phyloP scores from a whole-genome alignment of 2,329 filamentous ascomycete genomes.

The Sarocladium oryzae region DNA sequence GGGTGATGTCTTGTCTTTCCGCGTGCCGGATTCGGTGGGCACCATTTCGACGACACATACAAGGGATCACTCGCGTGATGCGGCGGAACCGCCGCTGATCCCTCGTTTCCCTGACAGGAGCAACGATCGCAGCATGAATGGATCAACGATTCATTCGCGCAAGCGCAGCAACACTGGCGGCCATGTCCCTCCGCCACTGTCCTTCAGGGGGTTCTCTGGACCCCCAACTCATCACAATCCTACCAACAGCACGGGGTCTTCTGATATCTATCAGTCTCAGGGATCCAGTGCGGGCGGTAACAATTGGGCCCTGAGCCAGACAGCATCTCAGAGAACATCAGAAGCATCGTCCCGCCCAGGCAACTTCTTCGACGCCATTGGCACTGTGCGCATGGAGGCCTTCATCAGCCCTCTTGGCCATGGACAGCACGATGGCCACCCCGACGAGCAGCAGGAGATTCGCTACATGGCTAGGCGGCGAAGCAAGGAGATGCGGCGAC shows the following conservation, averaged over 20 bases:
- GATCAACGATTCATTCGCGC: constrained; percentile 54
- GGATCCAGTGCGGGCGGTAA: constrained; percentile 18
- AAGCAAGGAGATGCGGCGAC: constrained; percentile 49
- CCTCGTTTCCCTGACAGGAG: constrained; percentile 58
- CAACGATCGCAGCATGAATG: constrained; percentile 18
- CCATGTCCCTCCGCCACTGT: constrained; percentile 60
- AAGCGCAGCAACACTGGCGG: constrained; percentile 88
- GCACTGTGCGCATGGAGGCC: constrained; percentile 93
- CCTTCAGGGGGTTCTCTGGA: constrained; percentile 73
- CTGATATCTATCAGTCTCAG: constrained; percentile 54
- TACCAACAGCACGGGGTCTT: constrained; percentile 53
- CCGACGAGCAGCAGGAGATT: constrained; percentile 45
- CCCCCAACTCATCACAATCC: constrained; percentile 40
- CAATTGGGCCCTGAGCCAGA: constrained; percentile 39
- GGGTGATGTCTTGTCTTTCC: constrained; percentile 29
- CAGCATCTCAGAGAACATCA: constrained; percentile 44
- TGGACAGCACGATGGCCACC: constrained; percentile 38
- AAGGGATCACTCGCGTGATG: constrained; percentile 47
- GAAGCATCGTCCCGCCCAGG: constrained; percentile 44
- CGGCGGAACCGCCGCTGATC: constrained; percentile 66
- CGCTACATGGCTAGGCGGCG: constrained; percentile 40
- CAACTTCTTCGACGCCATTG: constrained; percentile 80
- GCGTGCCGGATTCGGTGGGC: constrained; percentile 33
- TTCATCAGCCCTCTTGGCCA: constrained; percentile 68
- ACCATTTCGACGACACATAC: constrained; percentile 29